Base-by-base conservation (phyloP, 331 rosid species). In the Quercus lobata region DNA sequence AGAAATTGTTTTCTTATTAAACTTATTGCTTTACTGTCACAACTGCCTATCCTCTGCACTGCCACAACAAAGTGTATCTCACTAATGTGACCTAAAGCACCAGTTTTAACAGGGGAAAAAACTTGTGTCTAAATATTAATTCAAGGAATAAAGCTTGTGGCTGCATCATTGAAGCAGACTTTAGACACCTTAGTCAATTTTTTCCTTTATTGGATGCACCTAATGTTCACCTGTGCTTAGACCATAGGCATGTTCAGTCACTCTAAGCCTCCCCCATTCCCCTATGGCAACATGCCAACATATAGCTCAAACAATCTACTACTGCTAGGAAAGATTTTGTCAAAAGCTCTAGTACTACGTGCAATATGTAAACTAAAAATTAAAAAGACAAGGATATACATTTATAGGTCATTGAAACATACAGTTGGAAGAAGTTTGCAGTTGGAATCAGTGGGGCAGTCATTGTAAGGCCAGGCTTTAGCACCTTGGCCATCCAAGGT, bases 401-500 rank as follows among this genome's bases (percentile, higher is more conserved):
- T 10, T 21, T 37, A 7, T 46, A 35, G 52, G 2, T 37, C 18
- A 32, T 19, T 19, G 61, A 53, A 78, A 55, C 82, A 58, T 63
- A 87, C 88, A 69, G 90, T 87, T 10, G 90, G 90, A 69, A 87
- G 90, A 21, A 87, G 86, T 76, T 69, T 82, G 80, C 90, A 87
- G 7, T 87, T 84, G 79, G 83, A 76, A 73, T 87, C 79, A 15
- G 70, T 30, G 17, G 19, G 41, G 84, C 90, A 87, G 32, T 82
- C 82, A n/a, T 87, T 87, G 83, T 76, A 81, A 69, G 88, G 90
- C 88, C 88, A 87, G 32, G 88, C 90, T 57, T 76, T 24, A 55
- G 86, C 88, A 16, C 90, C 90, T 79, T 52, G 86, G 54, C 90
- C 90, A 58, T 87, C 90, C 6, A 87, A 87, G 70, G 84, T 87